Conservation (phyloP, 495 filamentous ascomycete species). For the Neurospora discreta region DNA sequence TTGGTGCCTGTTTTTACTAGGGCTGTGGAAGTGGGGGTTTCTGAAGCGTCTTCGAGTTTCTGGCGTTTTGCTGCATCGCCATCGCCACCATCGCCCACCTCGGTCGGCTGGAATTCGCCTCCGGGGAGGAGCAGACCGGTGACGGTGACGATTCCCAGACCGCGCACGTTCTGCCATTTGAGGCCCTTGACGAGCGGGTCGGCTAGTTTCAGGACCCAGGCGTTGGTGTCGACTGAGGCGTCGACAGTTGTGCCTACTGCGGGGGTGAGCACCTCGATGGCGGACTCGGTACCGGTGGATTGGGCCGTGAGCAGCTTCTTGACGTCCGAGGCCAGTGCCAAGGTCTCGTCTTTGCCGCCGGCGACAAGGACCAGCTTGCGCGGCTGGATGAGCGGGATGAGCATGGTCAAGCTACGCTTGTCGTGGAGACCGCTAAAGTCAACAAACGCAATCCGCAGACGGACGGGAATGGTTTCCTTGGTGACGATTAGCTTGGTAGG, state of each 20-base stretch:
- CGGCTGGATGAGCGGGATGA: slow-evolving; percentile 88
- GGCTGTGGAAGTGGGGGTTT: not conserved
- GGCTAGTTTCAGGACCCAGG: slow-evolving; percentile 87
- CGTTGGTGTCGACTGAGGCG: slow-evolving; percentile 94
- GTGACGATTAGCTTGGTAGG: slow-evolving; percentile 64
- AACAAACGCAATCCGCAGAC: slow-evolving; percentile 69
- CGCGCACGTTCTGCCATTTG: slow-evolving; percentile 89
- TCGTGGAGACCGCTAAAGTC: slow-evolving; percentile 92
- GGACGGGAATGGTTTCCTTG: slow-evolving; percentile 48
- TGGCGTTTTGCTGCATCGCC: slow-evolving; percentile 3
- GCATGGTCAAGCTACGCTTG: slow-evolving; percentile 81
- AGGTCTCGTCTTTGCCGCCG: slow-evolving; percentile 67
- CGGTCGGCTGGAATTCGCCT: slow-evolving; percentile 42
- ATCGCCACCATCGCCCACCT: slow-evolving; percentile 17
- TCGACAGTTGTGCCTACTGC: slow-evolving; percentile 57
- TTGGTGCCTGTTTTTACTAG: not conserved
- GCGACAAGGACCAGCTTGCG: slow-evolving; percentile 84
- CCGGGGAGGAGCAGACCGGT: slow-evolving; percentile 50
- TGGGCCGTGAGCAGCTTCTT: slow-evolving; percentile 56
- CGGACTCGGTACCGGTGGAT: slow-evolving; percentile 24
- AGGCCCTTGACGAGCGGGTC: slow-evolving; percentile 70
- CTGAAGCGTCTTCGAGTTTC: slow-evolving; percentile 13
- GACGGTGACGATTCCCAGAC: slow-evolving; percentile 77
- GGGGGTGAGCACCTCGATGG: slow-evolving; percentile 68
- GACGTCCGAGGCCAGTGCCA: slow-evolving; percentile 67